Conservation (phyloP, 2,329 filamentous ascomycete species). For the Colletotrichum somersetense region DNA sequence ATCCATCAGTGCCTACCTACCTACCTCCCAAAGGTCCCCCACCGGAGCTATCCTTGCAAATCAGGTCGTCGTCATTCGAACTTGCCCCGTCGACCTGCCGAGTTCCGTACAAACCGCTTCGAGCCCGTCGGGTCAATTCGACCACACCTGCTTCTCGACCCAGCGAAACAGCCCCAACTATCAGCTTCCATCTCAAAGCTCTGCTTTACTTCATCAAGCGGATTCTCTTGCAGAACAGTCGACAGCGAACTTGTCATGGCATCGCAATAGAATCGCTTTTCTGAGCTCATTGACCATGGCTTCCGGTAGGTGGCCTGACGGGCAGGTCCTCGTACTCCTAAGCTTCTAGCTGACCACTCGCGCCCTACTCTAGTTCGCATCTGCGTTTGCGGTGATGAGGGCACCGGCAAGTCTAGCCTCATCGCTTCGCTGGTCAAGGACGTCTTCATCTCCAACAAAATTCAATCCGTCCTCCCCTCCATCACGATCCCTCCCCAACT, state of each 20-base stretch:
- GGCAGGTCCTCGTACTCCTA: not conserved
- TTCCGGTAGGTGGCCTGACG: constrained; percentile 42
- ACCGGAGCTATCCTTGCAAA: constrained; percentile 37
- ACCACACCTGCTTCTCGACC: not conserved
- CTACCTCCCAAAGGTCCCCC: constrained; percentile 23
- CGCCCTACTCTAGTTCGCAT: constrained; percentile 76
- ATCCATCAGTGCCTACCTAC: not conserved
- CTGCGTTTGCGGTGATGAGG: constrained; percentile 96
- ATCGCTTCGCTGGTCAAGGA: constrained; percentile 98
- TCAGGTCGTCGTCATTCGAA: constrained; percentile 41
- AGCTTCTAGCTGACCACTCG: constrained; percentile 31
- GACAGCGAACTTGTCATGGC: constrained; percentile 30
- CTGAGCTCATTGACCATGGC: constrained; percentile 38
- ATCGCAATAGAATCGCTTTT: constrained; percentile 24
- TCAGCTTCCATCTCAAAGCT: constrained; percentile 8
- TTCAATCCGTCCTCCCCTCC: constrained; percentile 92
- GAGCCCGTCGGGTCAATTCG: constrained; percentile 18
- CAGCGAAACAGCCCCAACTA: not conserved
- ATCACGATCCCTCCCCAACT: constrained; percentile 95
- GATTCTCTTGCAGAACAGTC: not conserved
- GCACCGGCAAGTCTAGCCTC: constrained; percentile 88
- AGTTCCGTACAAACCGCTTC: constrained; percentile 34
- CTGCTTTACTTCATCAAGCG: not conserved
- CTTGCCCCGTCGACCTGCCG: constrained; percentile 37
- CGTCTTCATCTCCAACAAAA: constrained; percentile 94